Evolutionary conservation across 2,329 filamentous ascomycete species (phyloP).

Genomic region (Falciphora oryzae): DNA sequence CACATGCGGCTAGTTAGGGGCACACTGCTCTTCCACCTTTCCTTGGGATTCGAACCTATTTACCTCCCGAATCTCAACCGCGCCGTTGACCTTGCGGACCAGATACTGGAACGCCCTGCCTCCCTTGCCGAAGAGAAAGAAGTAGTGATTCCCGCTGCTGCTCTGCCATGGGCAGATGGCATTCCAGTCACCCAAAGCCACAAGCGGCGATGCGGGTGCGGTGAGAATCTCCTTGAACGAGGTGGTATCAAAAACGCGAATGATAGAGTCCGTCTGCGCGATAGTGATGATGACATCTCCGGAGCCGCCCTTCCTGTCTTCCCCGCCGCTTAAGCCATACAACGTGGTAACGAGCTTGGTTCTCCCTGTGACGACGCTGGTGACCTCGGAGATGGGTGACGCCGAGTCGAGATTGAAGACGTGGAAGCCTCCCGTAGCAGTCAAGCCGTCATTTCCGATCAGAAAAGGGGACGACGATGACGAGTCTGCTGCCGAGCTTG

Average conservation of each 20-base stretch:
- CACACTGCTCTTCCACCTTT: neutral
- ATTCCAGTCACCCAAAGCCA: constrained; percentile 40
- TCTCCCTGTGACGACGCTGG: constrained; percentile 31
- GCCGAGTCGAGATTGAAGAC: constrained; percentile 26
- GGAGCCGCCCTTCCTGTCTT: constrained; percentile 19
- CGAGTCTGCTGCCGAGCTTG: constrained; percentile 16
- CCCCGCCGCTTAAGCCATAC: constrained; percentile 27
- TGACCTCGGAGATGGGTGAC: constrained; percentile 24
- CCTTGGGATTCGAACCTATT: neutral
- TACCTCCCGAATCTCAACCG: constrained; percentile 33
- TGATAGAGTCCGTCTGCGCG: constrained; percentile 34
- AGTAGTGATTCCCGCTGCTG: constrained; percentile 33
- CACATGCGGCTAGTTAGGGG: neutral
- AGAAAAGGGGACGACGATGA: constrained; percentile 23
- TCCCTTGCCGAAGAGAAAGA: constrained; percentile 40
- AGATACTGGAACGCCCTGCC: constrained; percentile 31
- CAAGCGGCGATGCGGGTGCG: constrained; percentile 22
- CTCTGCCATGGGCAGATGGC: constrained; percentile 40
- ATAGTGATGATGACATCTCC: constrained; percentile 29
- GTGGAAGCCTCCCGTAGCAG: constrained; percentile 36
- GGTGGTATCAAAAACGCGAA: constrained; percentile 33
- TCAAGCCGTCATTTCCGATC: constrained; percentile 40
- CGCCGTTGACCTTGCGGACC: constrained; percentile 21
- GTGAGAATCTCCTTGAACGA: constrained; percentile 24
- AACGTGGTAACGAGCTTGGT: constrained; percentile 38